Evolutionary conservation across 164 flowering plant genomes (phyloP), one percentile per base, ranked within the genome.

Genomic region (Brasenia schreberi): DNA sequence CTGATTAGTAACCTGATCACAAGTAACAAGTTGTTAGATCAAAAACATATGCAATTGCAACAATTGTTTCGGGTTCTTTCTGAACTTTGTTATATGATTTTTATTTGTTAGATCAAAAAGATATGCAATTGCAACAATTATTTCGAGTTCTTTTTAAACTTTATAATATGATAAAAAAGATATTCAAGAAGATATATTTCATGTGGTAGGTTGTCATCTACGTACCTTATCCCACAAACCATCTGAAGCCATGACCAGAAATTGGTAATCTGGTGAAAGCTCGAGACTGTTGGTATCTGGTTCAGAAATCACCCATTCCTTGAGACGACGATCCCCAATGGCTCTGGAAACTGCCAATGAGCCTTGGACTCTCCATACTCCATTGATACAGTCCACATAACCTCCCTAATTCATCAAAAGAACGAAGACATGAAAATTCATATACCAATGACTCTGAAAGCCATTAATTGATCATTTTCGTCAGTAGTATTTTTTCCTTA

Each of bases 171-270:
- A 33, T 33, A 1, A 33, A 33, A 33, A 33, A 33, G 39, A 33
- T 33, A 33, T 49, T 16, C 16, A 9, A 14, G 16, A 49, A 49
- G 56, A 49, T 9, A 49, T 49, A 9, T 49, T 49, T 49, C 10
- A 49, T 49, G 56, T 9, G 14, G 16, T 49, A 9, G 16, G 16
- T 9, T 49, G 56, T 14, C 39, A 14, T 1, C 56, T 49, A 49
- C 10, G 10, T 78, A 83, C 91, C 88, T 83, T 79, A 49, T 83
- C 83, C 91, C 91, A 86, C 53, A 86, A 65, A 6, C 91, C 91
- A 78, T 86, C 91, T 42, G 91, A 80, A 19, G 88, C 91, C 62
- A 86, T 14, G 2, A 86, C 74, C 62, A 86, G 67, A 68, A 82
- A 86, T 62, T 86, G 76, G 12, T 73, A 77, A 59, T 82, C 88